Percentiles rank a stretch among this genome's conserved stretches.
Conservation (phyloP, 1,139 yeast species). For the Candida tropicalis region DNA sequence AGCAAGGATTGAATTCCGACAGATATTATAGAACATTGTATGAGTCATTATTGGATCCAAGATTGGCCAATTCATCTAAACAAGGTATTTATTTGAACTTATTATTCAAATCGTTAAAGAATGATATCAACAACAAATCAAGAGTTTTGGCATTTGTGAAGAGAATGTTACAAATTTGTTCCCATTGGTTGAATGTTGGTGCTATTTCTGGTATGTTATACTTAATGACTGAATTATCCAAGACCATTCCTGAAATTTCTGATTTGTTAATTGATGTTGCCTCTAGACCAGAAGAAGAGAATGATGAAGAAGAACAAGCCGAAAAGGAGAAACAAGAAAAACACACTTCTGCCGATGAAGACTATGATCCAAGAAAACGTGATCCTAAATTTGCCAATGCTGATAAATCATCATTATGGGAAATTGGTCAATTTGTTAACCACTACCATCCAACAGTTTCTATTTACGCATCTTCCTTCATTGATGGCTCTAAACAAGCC, state of each 20-base stretch:
- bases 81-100: slow-evolving; percentile 88
- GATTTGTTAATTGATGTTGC: slow-evolving; percentile 45
- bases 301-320: slow-evolving; percentile 32
- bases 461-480: slow-evolving; percentile 70
- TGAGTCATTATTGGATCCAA: slow-evolving; percentile 84
- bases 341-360: slow-evolving; percentile 19
- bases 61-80: slow-evolving; percentile 82
- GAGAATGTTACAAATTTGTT: slow-evolving; percentile 82
- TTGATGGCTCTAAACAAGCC: slow-evolving; percentile 48
- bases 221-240: slow-evolving; percentile 65
- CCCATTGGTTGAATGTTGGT: slow-evolving; percentile 87
- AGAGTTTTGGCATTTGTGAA: slow-evolving; percentile 90
- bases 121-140: slow-evolving; percentile 57
- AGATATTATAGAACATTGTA: slow-evolving; percentile 87
- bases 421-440: slow-evolving; percentile 64
- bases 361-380: slow-evolving; percentile 86
- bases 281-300: slow-evolving; percentile 40
- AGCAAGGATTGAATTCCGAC: slow-evolving; percentile 62
- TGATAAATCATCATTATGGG: slow-evolving; percentile 83
- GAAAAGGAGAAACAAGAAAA: slow-evolving; percentile 13
- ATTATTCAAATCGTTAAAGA: slow-evolving; percentile 78
- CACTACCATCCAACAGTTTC: slow-evolving; percentile 95
- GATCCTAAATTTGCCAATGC: slow-evolving; percentile 92
- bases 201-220: slow-evolving; percentile 88
- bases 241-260: slow-evolving; percentile 43